phyloP scores from a whole-genome alignment of 371 early-diverging fungal genomes.

The Actinomucor elegans region DNA sequence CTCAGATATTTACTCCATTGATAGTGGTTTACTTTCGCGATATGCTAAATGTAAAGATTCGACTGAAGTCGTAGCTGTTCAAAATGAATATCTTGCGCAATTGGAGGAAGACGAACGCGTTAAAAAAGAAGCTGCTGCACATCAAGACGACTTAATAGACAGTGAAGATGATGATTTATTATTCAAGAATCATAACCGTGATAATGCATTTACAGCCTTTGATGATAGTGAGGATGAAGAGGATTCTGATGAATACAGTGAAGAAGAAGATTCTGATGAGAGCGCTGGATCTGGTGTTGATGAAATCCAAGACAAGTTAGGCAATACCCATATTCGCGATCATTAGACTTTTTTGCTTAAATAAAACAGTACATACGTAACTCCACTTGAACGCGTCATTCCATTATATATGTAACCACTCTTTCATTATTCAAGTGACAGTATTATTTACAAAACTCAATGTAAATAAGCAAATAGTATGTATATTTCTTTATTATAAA shows the following conservation, averaged over 20 bases:
- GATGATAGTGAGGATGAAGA: conserved; percentile 40
- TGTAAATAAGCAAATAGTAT: conserved; percentile 1
- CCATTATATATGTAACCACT: too few species aligned
- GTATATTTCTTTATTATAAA: background rate
- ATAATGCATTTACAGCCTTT: conserved; percentile 38
- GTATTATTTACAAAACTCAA: too few species aligned
- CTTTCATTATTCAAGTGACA: too few species aligned
- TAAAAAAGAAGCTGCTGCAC: conserved; percentile 17
- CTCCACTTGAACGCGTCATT: too few species aligned
- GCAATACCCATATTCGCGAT: conserved; percentile 17
- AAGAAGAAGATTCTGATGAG: conserved; percentile 14
- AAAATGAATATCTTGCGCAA: conserved; percentile 77
- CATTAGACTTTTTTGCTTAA: background rate
- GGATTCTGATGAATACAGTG: conserved; percentile 17
- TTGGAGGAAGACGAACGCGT: conserved; percentile 52
- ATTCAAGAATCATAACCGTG: conserved; percentile 54
- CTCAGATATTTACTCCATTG: background rate
- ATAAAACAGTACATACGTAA: too few species aligned
- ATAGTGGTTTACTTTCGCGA: conserved; percentile 67
- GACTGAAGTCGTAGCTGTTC: conserved; percentile 79
- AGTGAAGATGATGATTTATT: conserved; percentile 55
- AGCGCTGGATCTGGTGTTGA: too few species aligned
- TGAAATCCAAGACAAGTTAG: conserved; percentile 13
- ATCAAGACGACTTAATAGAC: conserved; percentile 15
- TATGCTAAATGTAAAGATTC: conserved; percentile 90